Percentiles rank a stretch among this genome's conserved stretches.
These are phyloP conservation scores for Excoecaria cochinchinensis DNA, from an alignment of 345 rosid species.

Conservation along the genomic window DNA sequence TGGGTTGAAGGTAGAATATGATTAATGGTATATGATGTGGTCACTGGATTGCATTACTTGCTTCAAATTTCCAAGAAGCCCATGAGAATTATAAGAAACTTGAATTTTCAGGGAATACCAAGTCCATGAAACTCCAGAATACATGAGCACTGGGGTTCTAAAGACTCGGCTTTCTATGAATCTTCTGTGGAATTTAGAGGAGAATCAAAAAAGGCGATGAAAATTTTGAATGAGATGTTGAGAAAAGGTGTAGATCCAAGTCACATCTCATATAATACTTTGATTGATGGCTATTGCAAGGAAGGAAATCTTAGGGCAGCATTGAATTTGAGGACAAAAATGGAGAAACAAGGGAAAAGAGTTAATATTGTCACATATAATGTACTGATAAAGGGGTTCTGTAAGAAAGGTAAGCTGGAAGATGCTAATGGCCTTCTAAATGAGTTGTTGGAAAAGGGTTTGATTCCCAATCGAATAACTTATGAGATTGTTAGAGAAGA, in stretches of 20 bases:
- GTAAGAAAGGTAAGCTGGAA: conserved; percentile 62
- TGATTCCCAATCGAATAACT: conserved; percentile 62
- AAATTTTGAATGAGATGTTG: conserved; percentile 52
- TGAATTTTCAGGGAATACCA: conserved; percentile 5
- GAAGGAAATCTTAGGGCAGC: conserved; percentile 80
- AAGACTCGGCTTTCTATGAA: no score
- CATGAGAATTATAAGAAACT: background rate
- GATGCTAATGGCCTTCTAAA: conserved; percentile 71
- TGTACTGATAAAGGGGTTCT: conserved; percentile 63
- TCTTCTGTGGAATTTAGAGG: no score
- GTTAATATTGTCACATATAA: conserved; percentile 69
- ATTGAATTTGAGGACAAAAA: conserved; percentile 46
- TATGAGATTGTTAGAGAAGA: conserved; percentile 66
- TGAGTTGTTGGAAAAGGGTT: conserved; percentile 89
- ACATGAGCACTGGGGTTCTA: background rate
- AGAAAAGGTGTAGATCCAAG: conserved; percentile 53
- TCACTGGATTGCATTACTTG: conserved; percentile 62
- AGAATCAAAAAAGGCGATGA: conserved; percentile 56
- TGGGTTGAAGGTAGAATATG: conserved; percentile 94
- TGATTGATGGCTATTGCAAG: conserved; percentile 69
- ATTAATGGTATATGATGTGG: conserved; percentile 86
- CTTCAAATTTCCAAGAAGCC: conserved; percentile 36
- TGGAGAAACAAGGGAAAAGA: conserved; percentile 67
- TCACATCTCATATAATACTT: conserved; percentile 61
- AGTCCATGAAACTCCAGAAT: background rate